These are phyloP conservation scores for Tetracladium setigerum DNA, from an alignment of 495 filamentous ascomycete genomes.

Conservation along the genomic window DNA sequence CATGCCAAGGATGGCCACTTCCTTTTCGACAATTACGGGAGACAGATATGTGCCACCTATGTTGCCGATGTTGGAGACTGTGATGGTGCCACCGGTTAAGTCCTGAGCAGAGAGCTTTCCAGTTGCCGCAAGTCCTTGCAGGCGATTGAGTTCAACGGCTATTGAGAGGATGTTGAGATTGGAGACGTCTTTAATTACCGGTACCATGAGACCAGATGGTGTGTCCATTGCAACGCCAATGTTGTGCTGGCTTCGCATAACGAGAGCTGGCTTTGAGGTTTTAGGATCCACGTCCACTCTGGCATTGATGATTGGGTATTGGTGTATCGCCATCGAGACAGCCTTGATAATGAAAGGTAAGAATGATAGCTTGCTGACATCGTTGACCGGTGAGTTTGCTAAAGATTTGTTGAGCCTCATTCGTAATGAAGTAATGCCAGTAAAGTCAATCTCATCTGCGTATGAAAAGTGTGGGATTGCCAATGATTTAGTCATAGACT, in stretches of 20 bases:
- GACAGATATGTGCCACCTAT: constrained; percentile 89
- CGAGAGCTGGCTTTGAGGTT: constrained; percentile 55
- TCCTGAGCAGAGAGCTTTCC: constrained; percentile 73
- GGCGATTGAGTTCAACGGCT: constrained; percentile 64
- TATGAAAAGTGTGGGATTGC: constrained; percentile 91
- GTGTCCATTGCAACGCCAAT: constrained; percentile 97
- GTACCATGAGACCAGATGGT: constrained; percentile 80
- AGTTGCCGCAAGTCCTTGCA: constrained; percentile 60
- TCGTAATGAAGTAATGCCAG: constrained; percentile 61
- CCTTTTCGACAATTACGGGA: constrained; percentile 80
- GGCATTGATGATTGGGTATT: constrained; percentile 82
- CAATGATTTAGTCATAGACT: constrained; percentile 91
- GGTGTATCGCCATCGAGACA: constrained; percentile 71
- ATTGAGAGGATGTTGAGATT: constrained; percentile 65
- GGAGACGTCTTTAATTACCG: constrained; percentile 85
- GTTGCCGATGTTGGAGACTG: constrained; percentile 94
- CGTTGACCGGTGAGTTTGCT: constrained; percentile 18
- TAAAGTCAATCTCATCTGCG: constrained; percentile 77
- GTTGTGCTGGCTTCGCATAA: constrained; percentile 79
- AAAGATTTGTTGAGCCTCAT: constrained; percentile 55
- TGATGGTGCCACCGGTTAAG: constrained; percentile 82
- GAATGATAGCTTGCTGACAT: constrained; percentile 63
- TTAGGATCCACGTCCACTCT: constrained; percentile 52
- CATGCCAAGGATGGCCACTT: constrained; percentile 89
- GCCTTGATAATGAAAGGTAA: constrained; percentile 96